These are phyloP conservation scores for Linnemannia schmuckeri DNA, from an alignment of 192 early-diverging fungal species.

Conservation along the genomic window DNA sequence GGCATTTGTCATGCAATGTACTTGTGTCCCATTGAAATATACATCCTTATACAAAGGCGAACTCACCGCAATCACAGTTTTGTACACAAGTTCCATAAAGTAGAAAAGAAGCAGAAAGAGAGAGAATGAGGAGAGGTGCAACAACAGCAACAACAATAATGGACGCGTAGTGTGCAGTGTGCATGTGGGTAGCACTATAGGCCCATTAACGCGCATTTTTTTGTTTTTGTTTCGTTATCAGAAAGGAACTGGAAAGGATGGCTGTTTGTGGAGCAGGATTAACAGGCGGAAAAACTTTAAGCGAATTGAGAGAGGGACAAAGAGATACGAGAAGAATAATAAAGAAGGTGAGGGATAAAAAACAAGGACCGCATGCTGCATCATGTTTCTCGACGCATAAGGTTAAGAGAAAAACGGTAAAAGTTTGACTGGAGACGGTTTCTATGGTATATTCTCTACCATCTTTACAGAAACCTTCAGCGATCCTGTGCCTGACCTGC, in stretches of 20 bases:
- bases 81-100: too few species aligned
- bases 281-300: too few species aligned
- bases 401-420: background rate
- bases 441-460: background rate
- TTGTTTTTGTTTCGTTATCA: background rate
- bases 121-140: background rate
- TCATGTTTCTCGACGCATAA: background rate
- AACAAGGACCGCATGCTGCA: background rate
- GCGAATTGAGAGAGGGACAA: too few species aligned
- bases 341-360: too few species aligned
- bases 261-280: background rate
- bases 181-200: background rate
- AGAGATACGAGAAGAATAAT: too few species aligned
- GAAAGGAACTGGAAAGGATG: background rate
- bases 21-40: too few species aligned
- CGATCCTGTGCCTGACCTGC: background rate
- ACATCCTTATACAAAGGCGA: too few species aligned
- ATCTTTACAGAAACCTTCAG: background rate
- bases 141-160: background rate
- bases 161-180: background rate
- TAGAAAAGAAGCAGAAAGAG: background rate
- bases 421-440: background rate
- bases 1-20: too few species aligned
- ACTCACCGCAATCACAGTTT: too few species aligned
- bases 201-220: background rate